A percentile compares a stretch with the other conserved stretches of the same genome.
These are phyloP conservation scores for Camelina sativa DNA, from an alignment of 345 rosid species.

Conservation along the genomic window DNA sequence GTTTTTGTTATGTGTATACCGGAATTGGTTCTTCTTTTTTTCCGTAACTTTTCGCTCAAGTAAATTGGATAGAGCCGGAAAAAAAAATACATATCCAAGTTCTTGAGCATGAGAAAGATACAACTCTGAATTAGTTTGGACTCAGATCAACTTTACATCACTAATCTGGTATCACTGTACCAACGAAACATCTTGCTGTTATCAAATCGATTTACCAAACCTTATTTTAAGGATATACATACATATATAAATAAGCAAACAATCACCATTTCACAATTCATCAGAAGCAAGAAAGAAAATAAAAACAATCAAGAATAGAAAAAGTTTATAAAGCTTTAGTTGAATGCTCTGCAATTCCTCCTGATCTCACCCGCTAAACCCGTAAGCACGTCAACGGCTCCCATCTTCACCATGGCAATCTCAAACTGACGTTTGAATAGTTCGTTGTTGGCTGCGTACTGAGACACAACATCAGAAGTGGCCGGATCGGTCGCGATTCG, in stretches of 20 bases:
- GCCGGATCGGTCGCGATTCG: slow-evolving; percentile 50
- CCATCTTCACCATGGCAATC: slow-evolving; percentile 70
- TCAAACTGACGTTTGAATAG: slow-evolving; percentile 55
- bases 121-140: background rate
- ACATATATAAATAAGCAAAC: slow-evolving; percentile 1
- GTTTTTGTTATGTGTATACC: background rate
- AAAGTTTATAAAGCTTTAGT: slow-evolving; percentile 32
- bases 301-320: slow-evolving; percentile 16
- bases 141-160: background rate
- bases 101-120: background rate
- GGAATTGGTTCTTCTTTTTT: background rate
- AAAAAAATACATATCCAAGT: background rate
- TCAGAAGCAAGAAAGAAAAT: background rate
- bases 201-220: slow-evolving; percentile 1
- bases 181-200: slow-evolving; percentile 11
- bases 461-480: slow-evolving; percentile 49
- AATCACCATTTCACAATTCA: slow-evolving; percentile 31
- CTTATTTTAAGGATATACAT: slow-evolving; percentile 16
- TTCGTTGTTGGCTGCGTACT: slow-evolving; percentile 44
- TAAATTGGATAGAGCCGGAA: too few relatives aligned
- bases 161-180: background rate
- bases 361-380: slow-evolving; percentile 71
- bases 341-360: slow-evolving; percentile 61
- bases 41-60: background rate
- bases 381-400: slow-evolving; percentile 55